phyloP scores from a whole-genome alignment of 2,329 filamentous ascomycete genomes.

The Ilyonectria mors-panacis region DNA sequence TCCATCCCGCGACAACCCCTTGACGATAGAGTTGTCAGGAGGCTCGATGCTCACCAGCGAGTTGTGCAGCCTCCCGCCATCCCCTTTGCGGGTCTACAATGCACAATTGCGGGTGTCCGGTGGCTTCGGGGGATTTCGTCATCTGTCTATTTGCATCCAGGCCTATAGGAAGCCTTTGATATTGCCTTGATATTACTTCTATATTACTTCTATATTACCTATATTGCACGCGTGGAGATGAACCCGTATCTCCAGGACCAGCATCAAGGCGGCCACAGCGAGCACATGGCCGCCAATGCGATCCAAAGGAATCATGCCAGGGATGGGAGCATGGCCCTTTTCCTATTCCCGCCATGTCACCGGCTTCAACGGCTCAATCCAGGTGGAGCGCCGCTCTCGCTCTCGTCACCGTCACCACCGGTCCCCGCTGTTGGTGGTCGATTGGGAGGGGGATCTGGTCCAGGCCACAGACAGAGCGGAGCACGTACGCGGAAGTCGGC shows the following conservation, averaged over 20 bases:
- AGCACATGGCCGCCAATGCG: constrained; percentile 4
- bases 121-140: constrained; percentile 1
- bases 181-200: background rate
- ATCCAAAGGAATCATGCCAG: constrained; percentile 22
- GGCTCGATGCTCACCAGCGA: background rate
- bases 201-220: background rate
- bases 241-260: background rate
- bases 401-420: constrained; percentile 45
- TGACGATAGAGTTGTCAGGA: background rate
- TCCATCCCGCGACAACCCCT: constrained; percentile 4
- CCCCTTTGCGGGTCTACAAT: background rate
- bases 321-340: constrained; percentile 24
- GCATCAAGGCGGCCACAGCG: background rate
- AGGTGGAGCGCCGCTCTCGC: constrained; percentile 30
- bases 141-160: background rate
- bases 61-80: background rate
- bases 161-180: background rate
- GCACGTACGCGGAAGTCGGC: constrained; percentile 26
- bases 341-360: constrained; percentile 35
- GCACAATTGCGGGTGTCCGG: background rate
- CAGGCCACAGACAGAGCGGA: constrained; percentile 7
- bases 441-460: constrained; percentile 18
- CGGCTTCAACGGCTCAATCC: constrained; percentile 24
- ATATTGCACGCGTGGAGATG: constrained; percentile 6
- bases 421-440: constrained; percentile 27